Conservation (phyloP, 108 stramenopile genomes). For the Aurantiochytrium sp. region DNA sequence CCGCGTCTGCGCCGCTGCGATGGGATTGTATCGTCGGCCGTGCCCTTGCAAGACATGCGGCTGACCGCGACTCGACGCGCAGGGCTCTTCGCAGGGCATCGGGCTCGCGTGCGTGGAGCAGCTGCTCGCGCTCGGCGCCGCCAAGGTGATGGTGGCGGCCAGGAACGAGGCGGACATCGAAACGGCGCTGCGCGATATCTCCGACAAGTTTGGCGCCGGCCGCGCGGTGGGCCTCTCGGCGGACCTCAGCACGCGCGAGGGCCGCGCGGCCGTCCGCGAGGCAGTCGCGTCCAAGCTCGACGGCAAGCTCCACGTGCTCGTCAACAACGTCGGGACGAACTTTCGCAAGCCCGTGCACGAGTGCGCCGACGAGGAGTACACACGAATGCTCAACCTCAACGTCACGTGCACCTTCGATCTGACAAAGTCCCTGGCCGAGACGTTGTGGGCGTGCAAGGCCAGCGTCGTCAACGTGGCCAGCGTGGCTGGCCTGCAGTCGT, state of each 20-base stretch:
- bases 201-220: background rate
- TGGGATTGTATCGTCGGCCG: no score
- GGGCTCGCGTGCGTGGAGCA: conserved; percentile 7
- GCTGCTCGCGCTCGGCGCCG: background rate
- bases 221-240: conserved; percentile 31
- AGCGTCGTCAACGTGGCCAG: conserved; percentile 86
- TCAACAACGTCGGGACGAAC: conserved; percentile 94
- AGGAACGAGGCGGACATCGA: background rate
- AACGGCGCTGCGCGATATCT: background rate
- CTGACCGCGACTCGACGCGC: no score
- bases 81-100: conserved; percentile 15
- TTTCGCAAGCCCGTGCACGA: conserved; percentile 78
- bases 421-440: conserved; percentile 28
- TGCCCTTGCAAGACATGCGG: no score
- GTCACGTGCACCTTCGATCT: conserved; percentile 67
- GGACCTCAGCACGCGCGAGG: conserved; percentile 67
- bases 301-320: conserved; percentile 70
- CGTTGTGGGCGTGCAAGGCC: conserved; percentile 49
- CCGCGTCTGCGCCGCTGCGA: no score
- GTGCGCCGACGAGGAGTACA: conserved; percentile 74
- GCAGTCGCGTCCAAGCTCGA: conserved; percentile 40
- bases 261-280: conserved; percentile 47
- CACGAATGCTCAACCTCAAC: conserved; percentile 76
- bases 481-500: conserved; percentile 80
- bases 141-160: background rate